Evolutionary conservation across 1,284 basidiomycete genomes (phyloP).

Genomic region (Pisolithus thermaeus): DNA sequence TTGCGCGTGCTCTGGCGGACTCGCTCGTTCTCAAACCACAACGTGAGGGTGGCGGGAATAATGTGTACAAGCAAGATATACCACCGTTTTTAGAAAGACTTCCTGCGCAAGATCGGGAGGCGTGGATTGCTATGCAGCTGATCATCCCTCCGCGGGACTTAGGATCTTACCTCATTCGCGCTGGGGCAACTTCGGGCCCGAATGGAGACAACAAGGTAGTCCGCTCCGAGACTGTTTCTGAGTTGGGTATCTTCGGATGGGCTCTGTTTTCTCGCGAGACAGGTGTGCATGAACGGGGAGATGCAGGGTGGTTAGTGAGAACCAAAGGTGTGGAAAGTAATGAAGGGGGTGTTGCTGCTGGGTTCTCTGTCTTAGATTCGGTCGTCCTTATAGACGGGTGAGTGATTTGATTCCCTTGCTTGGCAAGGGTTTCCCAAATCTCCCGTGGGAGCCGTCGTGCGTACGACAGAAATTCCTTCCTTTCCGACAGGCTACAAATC

Average conservation of each 20-base stretch:
- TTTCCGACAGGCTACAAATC: too few relatives aligned
- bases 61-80: conserved; percentile 85
- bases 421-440: too few relatives aligned
- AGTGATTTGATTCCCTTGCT: background rate
- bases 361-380: conserved; percentile 85
- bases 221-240: conserved; percentile 75
- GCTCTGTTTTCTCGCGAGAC: conserved; percentile 60
- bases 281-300: conserved; percentile 32
- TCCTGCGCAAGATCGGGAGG: conserved; percentile 51
- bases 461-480: too few relatives aligned
- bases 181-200: conserved; percentile 33
- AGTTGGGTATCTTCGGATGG: conserved; percentile 92
- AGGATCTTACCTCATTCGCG: conserved; percentile 71
- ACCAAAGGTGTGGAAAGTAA: conserved; percentile 93
- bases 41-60: conserved; percentile 96
- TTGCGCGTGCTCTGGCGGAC: conserved; percentile 47
- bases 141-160: conserved; percentile 71
- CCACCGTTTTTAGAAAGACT: conserved; percentile 69
- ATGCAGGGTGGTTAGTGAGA: conserved; percentile 84
- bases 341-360: conserved; percentile 92
- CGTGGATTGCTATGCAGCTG: conserved; percentile 93
- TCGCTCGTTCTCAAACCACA: conserved; percentile 91
- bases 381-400: conserved; percentile 53
- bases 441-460: too few relatives aligned
- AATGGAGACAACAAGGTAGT: conserved; percentile 24